Conservation (phyloP, 495 filamentous ascomycete species). For the Glutinoglossum americanum region DNA sequence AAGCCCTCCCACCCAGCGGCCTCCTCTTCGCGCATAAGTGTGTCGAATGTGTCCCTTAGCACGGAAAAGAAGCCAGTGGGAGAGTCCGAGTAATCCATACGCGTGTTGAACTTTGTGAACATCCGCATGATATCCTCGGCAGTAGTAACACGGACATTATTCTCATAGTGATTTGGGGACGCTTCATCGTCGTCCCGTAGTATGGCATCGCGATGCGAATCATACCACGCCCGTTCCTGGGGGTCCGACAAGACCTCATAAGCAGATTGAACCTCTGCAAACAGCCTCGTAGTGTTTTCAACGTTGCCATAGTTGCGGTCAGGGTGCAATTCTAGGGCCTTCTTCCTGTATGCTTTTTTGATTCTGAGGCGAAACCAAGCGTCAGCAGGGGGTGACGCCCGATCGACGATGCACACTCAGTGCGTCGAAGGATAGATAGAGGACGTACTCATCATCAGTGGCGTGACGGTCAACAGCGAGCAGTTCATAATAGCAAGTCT, state of each 20-base stretch:
- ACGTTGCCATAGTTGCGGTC: slow-evolving; percentile 82
- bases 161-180: slow-evolving; percentile 26
- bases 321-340: slow-evolving; percentile 82
- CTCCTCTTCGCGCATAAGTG: slow-evolving; percentile 62
- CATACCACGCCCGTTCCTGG: slow-evolving; percentile 94
- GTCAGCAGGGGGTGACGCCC: slow-evolving; percentile 1
- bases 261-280: slow-evolving; percentile 79
- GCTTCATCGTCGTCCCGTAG: slow-evolving; percentile 32
- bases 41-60: slow-evolving; percentile 50
- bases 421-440: too few species aligned
- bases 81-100: slow-evolving; percentile 56
- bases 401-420: too few species aligned
- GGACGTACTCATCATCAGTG: slow-evolving; percentile 59
- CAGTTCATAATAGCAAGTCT: slow-evolving; percentile 83
- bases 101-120: slow-evolving; percentile 53
- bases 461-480: slow-evolving; percentile 50
- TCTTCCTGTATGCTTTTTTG: slow-evolving; percentile 77
- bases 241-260: slow-evolving; percentile 90
- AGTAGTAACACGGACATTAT: slow-evolving; percentile 48
- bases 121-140: slow-evolving; percentile 51
- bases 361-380: slow-evolving; percentile 31
- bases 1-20: slow-evolving; percentile 43
- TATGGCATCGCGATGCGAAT: slow-evolving; percentile 75
- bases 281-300: slow-evolving; percentile 59
- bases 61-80: slow-evolving; percentile 62